phyloP scores from a whole-genome alignment of 352 stramenopile genomes.

The Phytophthora pisi region DNA sequence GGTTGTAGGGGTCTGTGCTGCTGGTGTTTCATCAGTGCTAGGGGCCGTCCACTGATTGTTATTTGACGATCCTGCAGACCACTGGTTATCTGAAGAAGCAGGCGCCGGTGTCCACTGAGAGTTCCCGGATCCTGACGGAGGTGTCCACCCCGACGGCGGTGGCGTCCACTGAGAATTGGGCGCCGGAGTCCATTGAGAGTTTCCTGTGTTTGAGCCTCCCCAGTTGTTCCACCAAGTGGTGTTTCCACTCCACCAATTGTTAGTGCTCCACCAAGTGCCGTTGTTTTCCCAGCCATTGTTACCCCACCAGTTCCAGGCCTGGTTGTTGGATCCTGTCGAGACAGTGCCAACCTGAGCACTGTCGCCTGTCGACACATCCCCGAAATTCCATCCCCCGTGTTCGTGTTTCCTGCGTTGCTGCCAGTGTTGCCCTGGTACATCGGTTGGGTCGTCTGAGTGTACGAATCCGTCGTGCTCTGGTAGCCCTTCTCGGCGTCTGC shows the following conservation, averaged over 20 bases:
- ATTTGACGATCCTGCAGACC: conserved; percentile 3
- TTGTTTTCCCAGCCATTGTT: conserved; percentile 18
- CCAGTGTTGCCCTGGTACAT: conserved; percentile 28
- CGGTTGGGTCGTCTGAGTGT: conserved; percentile 4
- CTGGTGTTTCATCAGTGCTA: conserved; percentile 8
- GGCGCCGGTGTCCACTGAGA: background rate
- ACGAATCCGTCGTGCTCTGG: conserved; percentile 1
- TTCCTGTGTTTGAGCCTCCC: conserved; percentile 2
- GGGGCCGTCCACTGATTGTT: conserved; percentile 21
- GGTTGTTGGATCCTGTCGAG: conserved; percentile 9
- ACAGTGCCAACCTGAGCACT: conserved; percentile 19
- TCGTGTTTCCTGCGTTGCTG: conserved; percentile 18
- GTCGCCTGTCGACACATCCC: conserved; percentile 27
- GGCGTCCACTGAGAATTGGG: conserved; percentile 1
- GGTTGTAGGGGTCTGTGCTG: conserved; percentile 5
- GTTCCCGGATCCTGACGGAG: background rate
- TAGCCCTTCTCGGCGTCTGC: conserved; percentile 13
- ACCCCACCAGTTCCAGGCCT: conserved; percentile 28
- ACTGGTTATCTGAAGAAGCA: conserved; percentile 9
- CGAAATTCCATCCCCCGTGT: conserved; percentile 39
- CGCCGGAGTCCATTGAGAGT: background rate
- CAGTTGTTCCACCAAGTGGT: conserved; percentile 1
- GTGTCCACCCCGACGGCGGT: conserved; percentile 8
- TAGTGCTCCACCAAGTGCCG: conserved; percentile 13
- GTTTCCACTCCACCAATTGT: conserved; percentile 3